Percentiles rank a stretch among this genome's conserved stretches.
These are phyloP conservation scores for Microsporum ferrugineum DNA, from an alignment of 2,329 filamentous ascomycete species.

Conservation along the genomic window DNA sequence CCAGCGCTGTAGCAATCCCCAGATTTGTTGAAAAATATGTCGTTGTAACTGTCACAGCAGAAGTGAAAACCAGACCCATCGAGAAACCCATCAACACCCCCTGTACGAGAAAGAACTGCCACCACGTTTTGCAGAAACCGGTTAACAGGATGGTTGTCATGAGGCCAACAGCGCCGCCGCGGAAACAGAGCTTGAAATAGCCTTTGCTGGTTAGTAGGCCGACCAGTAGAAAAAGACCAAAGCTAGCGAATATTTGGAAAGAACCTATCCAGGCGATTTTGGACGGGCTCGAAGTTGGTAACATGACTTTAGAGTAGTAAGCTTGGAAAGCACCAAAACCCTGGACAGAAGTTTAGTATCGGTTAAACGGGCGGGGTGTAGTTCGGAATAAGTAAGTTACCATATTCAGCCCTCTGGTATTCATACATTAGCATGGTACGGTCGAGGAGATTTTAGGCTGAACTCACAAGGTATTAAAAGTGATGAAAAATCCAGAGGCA, in stretches of 20 bases:
- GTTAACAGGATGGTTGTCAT: not conserved
- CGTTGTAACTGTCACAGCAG: conserved; percentile 22
- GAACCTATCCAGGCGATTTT: conserved; percentile 33
- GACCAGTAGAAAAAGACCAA: conserved; percentile 28
- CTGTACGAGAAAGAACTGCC: conserved; percentile 20
- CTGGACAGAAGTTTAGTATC: not conserved
- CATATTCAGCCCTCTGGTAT: conserved; percentile 24
- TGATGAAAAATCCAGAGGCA: conserved; percentile 19
- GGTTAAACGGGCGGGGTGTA: not conserved
- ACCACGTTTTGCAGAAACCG: conserved; percentile 5
- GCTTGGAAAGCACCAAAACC: conserved; percentile 34
- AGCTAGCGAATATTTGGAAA: conserved; percentile 33
- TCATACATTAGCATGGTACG: not conserved
- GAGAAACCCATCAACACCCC: conserved; percentile 24
- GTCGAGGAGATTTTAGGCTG: not conserved
- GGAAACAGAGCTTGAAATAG: conserved; percentile 24
- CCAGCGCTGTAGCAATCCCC: conserved; percentile 24
- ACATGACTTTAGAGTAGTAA: conserved; percentile 28
- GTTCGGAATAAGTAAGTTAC: conserved; percentile 10
- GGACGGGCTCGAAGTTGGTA: conserved; percentile 18
- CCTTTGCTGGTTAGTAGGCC: conserved; percentile 30
- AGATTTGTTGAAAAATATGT: conserved; percentile 27
- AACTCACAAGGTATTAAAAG: conserved; percentile 25
- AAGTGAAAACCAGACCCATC: conserved; percentile 25
- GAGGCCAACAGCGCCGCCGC: conserved; percentile 15